Percentiles rank a stretch among this genome's conserved stretches.
These are phyloP conservation scores for Cordyceps cicadae DNA, from an alignment of 2,329 filamentous ascomycete genomes.

Conservation along the genomic window DNA sequence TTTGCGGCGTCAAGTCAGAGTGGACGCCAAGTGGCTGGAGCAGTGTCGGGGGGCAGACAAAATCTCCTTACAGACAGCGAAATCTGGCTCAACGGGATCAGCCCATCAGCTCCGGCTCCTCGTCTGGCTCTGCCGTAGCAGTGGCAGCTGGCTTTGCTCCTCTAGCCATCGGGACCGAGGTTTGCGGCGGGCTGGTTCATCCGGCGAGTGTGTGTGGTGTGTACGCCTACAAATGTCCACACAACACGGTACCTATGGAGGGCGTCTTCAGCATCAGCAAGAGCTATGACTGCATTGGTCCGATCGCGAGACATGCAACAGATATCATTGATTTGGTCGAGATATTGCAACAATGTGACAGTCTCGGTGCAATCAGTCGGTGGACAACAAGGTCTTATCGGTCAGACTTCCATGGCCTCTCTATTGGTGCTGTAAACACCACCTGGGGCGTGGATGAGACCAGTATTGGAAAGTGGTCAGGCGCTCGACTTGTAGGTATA, in stretches of 20 bases:
- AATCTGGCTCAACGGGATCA: slow-evolving; percentile 7
- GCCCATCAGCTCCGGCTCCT: slow-evolving; percentile 9
- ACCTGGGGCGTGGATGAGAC: slow-evolving; percentile 7
- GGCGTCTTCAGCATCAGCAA: slow-evolving; percentile 9
- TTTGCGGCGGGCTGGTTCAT: slow-evolving; percentile 5
- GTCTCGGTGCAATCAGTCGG: not conserved
- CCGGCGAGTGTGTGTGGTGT: slow-evolving; percentile 8
- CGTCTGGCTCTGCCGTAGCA: slow-evolving; percentile 9
- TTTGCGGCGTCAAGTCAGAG: slow-evolving; percentile 11
- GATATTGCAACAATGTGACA: not conserved
- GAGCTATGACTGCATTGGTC: slow-evolving; percentile 6
- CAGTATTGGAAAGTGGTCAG: slow-evolving; percentile 3
- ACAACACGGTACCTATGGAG: not conserved
- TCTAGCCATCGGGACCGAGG: slow-evolving; percentile 5
- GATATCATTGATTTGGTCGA: slow-evolving; percentile 1
- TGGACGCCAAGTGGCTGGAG: not conserved
- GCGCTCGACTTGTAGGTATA: not conserved
- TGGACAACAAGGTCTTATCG: not conserved
- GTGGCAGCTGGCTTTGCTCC: slow-evolving; percentile 9
- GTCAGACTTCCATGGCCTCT: not conserved
- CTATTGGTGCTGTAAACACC: not conserved
- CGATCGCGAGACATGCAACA: slow-evolving; percentile 1
- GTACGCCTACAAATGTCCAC: slow-evolving; percentile 7
- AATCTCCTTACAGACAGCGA: slow-evolving; percentile 8
- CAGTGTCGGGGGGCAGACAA: slow-evolving; percentile 3